Evolutionary conservation across 768 basidiomycete genomes (phyloP).

Genomic region (Pleurotus pulmonarius): DNA sequence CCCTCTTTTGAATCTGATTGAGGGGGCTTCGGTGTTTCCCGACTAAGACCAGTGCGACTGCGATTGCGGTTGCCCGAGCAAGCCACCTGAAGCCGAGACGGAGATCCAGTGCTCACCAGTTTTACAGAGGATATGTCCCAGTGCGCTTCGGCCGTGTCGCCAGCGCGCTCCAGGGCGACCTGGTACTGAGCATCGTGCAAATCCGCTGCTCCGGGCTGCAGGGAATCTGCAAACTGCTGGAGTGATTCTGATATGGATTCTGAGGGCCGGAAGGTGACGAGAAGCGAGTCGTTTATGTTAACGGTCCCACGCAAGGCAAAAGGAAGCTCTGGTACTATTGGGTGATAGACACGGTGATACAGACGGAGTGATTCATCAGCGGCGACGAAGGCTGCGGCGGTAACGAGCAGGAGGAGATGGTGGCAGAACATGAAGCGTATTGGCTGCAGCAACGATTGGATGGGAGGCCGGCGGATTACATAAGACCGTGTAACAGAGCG

Average conservation of each 20-base stretch:
- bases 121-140: conserved; percentile 64
- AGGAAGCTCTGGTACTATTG: conserved; percentile 29
- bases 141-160: conserved; percentile 35
- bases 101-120: conserved; percentile 36
- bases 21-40: no score
- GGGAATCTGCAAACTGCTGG: conserved; percentile 33
- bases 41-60: no score
- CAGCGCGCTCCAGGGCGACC: conserved; percentile 56
- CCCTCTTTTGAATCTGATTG: no score
- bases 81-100: conserved; percentile 9
- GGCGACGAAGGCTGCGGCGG: conserved; percentile 13
- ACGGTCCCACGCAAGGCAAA: conserved; percentile 43
- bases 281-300: conserved; percentile 23
- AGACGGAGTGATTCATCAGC: conserved; percentile 23
- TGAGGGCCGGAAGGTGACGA: conserved; percentile 34
- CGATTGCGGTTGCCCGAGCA: not conserved
- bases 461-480: conserved; percentile 1
- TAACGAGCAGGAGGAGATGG: conserved; percentile 13
- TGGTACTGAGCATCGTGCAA: conserved; percentile 58
- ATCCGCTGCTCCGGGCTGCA: conserved; percentile 27
- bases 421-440: conserved; percentile 6
- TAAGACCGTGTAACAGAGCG: not conserved
- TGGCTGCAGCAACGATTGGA: not conserved
- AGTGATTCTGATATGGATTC: conserved; percentile 46
- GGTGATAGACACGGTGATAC: conserved; percentile 54